Base-by-base conservation (phyloP, 352 stramenopile genomes). In the Thraustotheca clavata region DNA sequence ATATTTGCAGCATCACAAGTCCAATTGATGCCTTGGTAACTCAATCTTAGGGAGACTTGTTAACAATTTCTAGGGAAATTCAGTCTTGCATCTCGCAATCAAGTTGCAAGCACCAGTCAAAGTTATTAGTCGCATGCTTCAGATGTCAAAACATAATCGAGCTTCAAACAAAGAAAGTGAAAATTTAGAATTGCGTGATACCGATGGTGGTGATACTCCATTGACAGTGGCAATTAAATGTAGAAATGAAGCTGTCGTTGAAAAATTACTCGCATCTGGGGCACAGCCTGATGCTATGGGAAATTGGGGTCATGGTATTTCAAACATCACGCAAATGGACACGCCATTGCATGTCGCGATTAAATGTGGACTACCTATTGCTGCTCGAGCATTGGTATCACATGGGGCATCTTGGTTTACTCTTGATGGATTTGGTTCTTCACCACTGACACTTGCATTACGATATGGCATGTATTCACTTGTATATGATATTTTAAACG, bases 401-500 rank as follows among this genome's bases (percentile, higher is more conserved):
- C 67, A 85, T 55, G 79, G 73, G 52, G 79, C 74, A 2, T 66
- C 79, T 34, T 59, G 83, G n/a, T 65, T 70, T 39, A 49, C 62
- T 8, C 38, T 77, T n/a, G 79, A 88, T 54, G 67, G 66, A 1
- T 63, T 74, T 3, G 73, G 71, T 1, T 65, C 74, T 1, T 82
- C 76, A 4, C 40, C 72, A 3, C 40, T 89, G 33, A 72, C 71
- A 6, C 72, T 88, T 31, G 76, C 77, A 12, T 66, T 91, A 43
- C 77, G 80, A 20, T 71, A 80, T 20, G 80, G 80, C 12, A 73
- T 91, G 68, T 91, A 88, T 33, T 63, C 67, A 24, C 60, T 91
- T 12, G 71, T 68, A 31, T 63, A 69, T 8, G 55, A 68, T 26
- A 63, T 80, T 38, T 38, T 55, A 11, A 14, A 40, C 24, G 40